Conservation (phyloP, 2,329 filamentous ascomycete genomes). For the Pezicula radicicola region DNA sequence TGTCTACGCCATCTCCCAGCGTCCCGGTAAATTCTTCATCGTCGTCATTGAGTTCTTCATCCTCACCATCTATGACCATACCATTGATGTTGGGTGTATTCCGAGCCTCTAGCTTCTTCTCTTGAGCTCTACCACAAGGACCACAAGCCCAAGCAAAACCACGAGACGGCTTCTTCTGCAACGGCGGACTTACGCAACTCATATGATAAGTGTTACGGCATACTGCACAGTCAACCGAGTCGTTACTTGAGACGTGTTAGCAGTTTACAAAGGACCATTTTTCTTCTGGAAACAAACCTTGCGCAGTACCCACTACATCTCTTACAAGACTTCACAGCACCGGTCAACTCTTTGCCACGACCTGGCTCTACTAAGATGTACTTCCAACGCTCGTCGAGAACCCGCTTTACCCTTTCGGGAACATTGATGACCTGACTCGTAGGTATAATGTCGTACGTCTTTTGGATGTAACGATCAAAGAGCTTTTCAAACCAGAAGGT, state of each 20-base stretch:
- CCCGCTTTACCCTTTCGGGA: conserved; percentile 89
- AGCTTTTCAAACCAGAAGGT: conserved; percentile 97
- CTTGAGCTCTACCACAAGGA: conserved; percentile 92
- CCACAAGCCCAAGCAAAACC: conserved; percentile 98
- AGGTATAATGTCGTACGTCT: conserved; percentile 95
- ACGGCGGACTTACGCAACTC: conserved; percentile 89
- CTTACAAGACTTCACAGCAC: conserved; percentile 94
- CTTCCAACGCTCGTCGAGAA: conserved; percentile 94
- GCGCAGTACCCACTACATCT: conserved; percentile 89
- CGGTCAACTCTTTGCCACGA: conserved; percentile 91
- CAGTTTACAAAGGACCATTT: neutral
- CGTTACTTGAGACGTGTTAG: conserved; percentile 55
- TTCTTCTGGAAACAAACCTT: conserved; percentile 55
- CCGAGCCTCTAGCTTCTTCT: conserved; percentile 85
- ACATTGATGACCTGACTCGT: conserved; percentile 94
- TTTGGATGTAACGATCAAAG: conserved; percentile 97
- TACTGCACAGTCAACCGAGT: conserved; percentile 96
- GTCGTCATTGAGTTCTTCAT: conserved; percentile 62
- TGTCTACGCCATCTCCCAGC: conserved; percentile 48
- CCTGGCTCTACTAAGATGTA: conserved; percentile 93
- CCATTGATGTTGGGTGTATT: conserved; percentile 77
- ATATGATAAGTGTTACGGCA: conserved; percentile 97
- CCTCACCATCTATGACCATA: conserved; percentile 58
- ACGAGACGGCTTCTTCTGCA: conserved; percentile 93
- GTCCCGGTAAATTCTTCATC: conserved; percentile 65